A percentile compares a stretch with the other conserved stretches of the same genome.
These are phyloP conservation scores for Ophiostoma quercus DNA, from an alignment of 2,329 filamentous ascomycete species.

Conservation along the genomic window DNA sequence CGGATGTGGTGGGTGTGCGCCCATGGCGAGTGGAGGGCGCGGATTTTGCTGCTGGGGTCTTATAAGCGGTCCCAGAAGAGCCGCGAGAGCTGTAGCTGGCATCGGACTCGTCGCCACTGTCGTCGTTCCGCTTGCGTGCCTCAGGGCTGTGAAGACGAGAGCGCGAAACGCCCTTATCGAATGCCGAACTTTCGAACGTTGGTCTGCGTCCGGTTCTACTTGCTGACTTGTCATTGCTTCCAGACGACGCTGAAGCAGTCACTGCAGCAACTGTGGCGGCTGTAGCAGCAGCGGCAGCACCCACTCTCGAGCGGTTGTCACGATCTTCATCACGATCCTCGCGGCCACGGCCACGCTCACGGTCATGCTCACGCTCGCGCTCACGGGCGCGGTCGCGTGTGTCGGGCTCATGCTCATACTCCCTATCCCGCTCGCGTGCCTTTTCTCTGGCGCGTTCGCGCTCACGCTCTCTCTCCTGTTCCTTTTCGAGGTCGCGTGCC, in stretches of 20 bases:
- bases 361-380: slow-evolving; percentile 25
- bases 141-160: slow-evolving; percentile 10
- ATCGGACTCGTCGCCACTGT: slow-evolving; percentile 1
- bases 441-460: background rate
- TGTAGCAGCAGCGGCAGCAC: slow-evolving; percentile 13
- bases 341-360: slow-evolving; percentile 27
- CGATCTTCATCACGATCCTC: slow-evolving; percentile 33
- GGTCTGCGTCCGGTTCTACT: background rate
- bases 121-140: background rate
- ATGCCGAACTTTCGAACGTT: slow-evolving; percentile 2
- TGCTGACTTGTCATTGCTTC: background rate
- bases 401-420: slow-evolving; percentile 8
- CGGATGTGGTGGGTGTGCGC: slow-evolving; percentile 21
- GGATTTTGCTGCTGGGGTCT: background rate
- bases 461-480: slow-evolving; percentile 13
- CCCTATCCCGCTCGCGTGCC: slow-evolving; percentile 6
- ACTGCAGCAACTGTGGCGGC: background rate
- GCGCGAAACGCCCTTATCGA: background rate
- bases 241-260: background rate
- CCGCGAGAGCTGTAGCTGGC: slow-evolving; percentile 3
- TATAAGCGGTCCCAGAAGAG: background rate
- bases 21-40: background rate
- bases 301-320: slow-evolving; percentile 30
- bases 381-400: slow-evolving; percentile 16
- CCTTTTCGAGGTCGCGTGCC: slow-evolving; percentile 16